Percentiles rank a stretch among this genome's conserved stretches.
Conservation (phyloP, 768 basidiomycete species). For the Pholiota conissans region DNA sequence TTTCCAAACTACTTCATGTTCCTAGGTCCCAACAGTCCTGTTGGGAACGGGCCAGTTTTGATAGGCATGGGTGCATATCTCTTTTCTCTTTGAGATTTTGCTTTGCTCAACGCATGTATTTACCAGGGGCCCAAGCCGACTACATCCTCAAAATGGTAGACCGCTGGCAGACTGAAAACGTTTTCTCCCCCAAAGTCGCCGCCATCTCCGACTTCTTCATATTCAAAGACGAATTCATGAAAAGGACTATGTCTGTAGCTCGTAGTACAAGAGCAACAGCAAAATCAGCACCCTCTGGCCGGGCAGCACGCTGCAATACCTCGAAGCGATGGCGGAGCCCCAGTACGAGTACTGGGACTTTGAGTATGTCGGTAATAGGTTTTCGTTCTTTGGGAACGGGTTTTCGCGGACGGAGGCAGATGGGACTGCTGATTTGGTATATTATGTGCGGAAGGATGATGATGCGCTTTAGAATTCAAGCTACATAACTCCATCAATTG, state of each 20-base stretch:
- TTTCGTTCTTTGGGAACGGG: slow-evolving; percentile 29
- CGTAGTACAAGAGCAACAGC: slow-evolving; percentile 29
- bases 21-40: slow-evolving; percentile 29
- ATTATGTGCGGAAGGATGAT: slow-evolving; percentile 23
- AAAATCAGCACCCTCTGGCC: slow-evolving; percentile 31
- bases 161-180: too few relatives aligned
- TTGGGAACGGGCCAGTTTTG: slow-evolving; percentile 29
- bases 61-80: slow-evolving; percentile 26
- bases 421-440: slow-evolving; percentile 26
- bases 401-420: slow-evolving; percentile 29
- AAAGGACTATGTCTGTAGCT: slow-evolving; percentile 24
- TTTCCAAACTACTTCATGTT: slow-evolving; percentile 32
- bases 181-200: slow-evolving; percentile 29
- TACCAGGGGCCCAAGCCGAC: slow-evolving; percentile 30
- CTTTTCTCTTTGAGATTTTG: too few relatives aligned
- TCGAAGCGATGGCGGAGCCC: slow-evolving; percentile 27
- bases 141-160: slow-evolving; percentile 30
- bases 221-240: slow-evolving; percentile 30
- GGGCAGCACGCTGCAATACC: slow-evolving; percentile 30
- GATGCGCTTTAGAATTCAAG: slow-evolving; percentile 17
- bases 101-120: too few relatives aligned
- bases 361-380: slow-evolving; percentile 27
- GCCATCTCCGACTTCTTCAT: slow-evolving; percentile 30
- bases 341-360: slow-evolving; percentile 32
- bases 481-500: too few relatives aligned